These are phyloP conservation scores for Neonectria hederae DNA, from an alignment of 2,329 filamentous ascomycete species.

Conservation along the genomic window DNA sequence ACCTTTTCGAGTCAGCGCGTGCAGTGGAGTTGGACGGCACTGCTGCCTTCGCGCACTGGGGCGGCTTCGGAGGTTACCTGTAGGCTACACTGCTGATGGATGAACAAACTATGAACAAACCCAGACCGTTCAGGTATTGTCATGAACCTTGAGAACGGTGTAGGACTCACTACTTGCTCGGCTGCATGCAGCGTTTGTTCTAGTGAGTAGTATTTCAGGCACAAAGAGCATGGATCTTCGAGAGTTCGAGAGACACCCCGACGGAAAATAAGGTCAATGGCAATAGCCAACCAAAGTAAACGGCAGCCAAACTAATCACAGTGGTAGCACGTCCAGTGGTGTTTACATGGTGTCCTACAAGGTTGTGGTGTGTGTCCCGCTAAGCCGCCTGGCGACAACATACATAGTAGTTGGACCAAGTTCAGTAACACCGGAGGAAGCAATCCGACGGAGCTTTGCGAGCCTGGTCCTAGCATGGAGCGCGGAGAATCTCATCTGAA, in stretches of 20 bases:
- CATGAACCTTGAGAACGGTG: background rate
- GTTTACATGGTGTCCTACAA: no score
- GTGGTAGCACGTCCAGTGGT: background rate
- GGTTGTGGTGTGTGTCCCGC: no score
- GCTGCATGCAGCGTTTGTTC: background rate
- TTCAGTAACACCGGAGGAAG: no score
- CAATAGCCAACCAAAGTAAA: background rate
- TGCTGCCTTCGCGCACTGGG: constrained; percentile 32
- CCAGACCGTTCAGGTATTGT: background rate
- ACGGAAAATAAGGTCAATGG: background rate
- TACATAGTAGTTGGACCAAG: no score
- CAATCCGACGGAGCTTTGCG: no score
- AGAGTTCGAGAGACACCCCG: background rate
- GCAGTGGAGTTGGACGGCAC: constrained; percentile 23
- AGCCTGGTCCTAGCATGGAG: no score
- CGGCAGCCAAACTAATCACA: background rate
- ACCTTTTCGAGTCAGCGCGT: constrained; percentile 1
- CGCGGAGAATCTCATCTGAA: no score
- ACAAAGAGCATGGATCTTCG: background rate
- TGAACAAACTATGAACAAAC: background rate
- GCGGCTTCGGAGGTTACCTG: background rate
- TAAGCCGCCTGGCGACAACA: no score
- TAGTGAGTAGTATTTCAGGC: background rate
- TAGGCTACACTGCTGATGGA: background rate
- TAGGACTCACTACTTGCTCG: background rate